Base-by-base conservation (phyloP, 805 yeast species). In the Cyberlindnera galapagoensis region DNA sequence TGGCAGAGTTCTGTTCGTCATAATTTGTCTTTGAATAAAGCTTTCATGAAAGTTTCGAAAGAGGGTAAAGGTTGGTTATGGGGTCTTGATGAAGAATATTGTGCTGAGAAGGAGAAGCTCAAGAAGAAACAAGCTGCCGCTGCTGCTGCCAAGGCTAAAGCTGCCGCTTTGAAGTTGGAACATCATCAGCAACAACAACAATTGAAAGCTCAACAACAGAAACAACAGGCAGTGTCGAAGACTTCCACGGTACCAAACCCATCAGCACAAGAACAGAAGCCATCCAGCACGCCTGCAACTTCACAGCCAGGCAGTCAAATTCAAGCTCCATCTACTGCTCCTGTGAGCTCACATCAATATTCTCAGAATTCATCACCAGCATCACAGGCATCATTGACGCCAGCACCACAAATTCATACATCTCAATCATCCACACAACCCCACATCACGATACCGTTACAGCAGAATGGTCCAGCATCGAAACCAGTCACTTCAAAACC, bases 1-100 rank as follows among this genome's bases (percentile, higher is more conserved):
- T 92, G 98, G 98, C 98, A 92, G 60, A 80, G 84, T 51, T 76
- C 94, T 1, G 94, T 92, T 13, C 72, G 94, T 31, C 98, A 92
- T 59, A 88, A 87, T 48, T 65, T 92, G 24, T 80, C 90, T 15
- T 66, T 86, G 44, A 87, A 87, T 59, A 86, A 85, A 59, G 78
- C 90, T 6, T 92, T 90, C 62, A 68, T 74, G 33, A 82, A 82
- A 50, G 79, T 82, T 11, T 76, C 86, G 23, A 80, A 81, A 39
- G 92, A 83, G 46, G 92, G 94, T n/a, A 82, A 82, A 54, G 95
- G 95, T 36, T 88, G 95, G 94, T 61, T 84, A 19, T 90, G 95
- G 94, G 90, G 90, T 4, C 63, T 92, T 24, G 95, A 92, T 59
- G 94, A 86, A 39, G 80, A 76, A 38, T 85, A 79, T 41, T 74